Base-by-base conservation (phyloP, 2,329 filamentous ascomycete genomes). In the Nemania diffusa region DNA sequence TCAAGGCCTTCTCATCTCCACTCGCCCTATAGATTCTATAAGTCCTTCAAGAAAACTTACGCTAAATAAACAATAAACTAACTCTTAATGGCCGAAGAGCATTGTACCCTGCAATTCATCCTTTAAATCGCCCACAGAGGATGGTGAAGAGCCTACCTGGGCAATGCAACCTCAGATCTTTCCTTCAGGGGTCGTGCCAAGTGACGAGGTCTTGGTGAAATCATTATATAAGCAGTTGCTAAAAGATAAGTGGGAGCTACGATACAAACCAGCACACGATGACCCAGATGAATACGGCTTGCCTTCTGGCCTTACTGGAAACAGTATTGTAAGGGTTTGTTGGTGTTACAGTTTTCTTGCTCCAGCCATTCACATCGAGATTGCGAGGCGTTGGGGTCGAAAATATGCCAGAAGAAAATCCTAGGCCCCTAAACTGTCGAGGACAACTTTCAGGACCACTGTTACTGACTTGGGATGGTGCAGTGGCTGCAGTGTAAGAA, bases 401-500 rank as follows among this genome's bases (percentile, higher is more conserved):
- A 20, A 20, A 8, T n/a, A 20, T 44, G 40, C 17, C 40, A n/a
- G n/a, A n/a, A n/a, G n/a, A n/a, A n/a, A n/a, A n/a, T n/a, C n/a
- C n/a, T n/a, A n/a, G n/a, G n/a, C n/a, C n/a, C n/a, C n/a, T n/a
- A n/a, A n/a, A n/a, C n/a, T n/a, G n/a, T 44, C 40, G 6, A 17
- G n/a, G 40, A 17, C n/a, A 8, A 20, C 17, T 5, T 17, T 7
- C 40, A 15, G 20, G 17, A 24, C 17, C 4, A 6, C 13, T 20
- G 4, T 62, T 5, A 24, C 50, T 59, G 8, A 64, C 40, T 17
- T 8, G 2, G 15, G 24, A 56, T 17, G 20, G 7, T 24, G 34
- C 27, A 65, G 58, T 66, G 64, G 64, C 24, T 66, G 9, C 53
- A 66, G 37, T 52, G 46, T 6, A 62, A 53, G n/a, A 13, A 27